Base-by-base conservation (phyloP, 2,329 filamentous ascomycete species). In the Beauveria pseudobassiana region DNA sequence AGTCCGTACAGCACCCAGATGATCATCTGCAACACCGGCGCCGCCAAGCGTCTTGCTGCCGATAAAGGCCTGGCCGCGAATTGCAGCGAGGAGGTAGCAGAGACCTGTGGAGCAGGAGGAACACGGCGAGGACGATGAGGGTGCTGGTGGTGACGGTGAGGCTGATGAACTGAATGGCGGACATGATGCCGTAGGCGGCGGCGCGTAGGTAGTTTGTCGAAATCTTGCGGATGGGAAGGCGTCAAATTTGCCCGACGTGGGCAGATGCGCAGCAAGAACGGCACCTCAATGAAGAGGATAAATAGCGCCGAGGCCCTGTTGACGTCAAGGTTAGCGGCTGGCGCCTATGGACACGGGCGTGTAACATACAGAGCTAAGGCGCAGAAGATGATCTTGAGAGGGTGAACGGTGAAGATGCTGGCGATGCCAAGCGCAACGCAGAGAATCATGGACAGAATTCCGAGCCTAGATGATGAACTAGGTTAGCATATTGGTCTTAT, bases 141-240 rank as follows among this genome's bases (percentile, higher is more conserved):
- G 87, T 91, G 56, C 87, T 90, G 10, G 83, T 74, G 52, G 76
- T 73, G 24, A 78, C 70, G 64, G 89, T 81, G 65, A 93, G 78
- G 73, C 91, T 96, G 63, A 96, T 78, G 85, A 90, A 98, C 76
- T 97, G 92, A 51, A 96, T 75, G 56, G 88, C 72, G 68, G 86
- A 89, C 89, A 98, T 93, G 73, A 85, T 77, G 62, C 78, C 77
- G 77, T 99, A 99, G 72, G 96, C 88, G 62, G 80, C 89, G 22
- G 93, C 93, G 76, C 95, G 92, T 87, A 95, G 96, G 80, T 93
- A 98, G 81, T 97, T 98, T 63, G 93, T 96, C 65, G 91, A 91
- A 80, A 99, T 90, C 71, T 85, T 88, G 76, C 93, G 92, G 75
- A 99, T 93, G n/a, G n/a, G 73, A 92, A 88, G 67, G 78, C 80